These are phyloP conservation scores for Lachnellula arida DNA, from an alignment of 2,329 filamentous ascomycete genomes.

Conservation along the genomic window DNA sequence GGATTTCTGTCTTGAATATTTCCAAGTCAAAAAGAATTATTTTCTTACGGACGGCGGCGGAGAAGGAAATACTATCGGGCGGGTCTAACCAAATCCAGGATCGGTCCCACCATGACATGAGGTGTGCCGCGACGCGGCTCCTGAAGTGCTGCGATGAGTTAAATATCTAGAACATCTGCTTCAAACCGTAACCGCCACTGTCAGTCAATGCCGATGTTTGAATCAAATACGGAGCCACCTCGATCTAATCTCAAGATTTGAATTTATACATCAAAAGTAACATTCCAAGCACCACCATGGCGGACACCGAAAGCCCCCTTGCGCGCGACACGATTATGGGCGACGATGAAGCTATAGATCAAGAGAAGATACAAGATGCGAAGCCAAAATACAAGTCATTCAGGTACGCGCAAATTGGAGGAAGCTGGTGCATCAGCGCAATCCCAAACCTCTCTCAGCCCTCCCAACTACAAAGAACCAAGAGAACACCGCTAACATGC, in stretches of 20 bases:
- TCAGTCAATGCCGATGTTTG: too few relatives aligned
- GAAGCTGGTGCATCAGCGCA: neutral
- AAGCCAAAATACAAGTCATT: constrained; percentile 35
- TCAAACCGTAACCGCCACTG: too few relatives aligned
- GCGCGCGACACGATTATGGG: constrained; percentile 13
- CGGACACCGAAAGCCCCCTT: constrained; percentile 2
- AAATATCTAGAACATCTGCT: too few relatives aligned
- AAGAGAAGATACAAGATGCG: constrained; percentile 19
- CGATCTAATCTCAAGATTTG: neutral
- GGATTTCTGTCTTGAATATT: neutral
- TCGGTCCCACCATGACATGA: neutral
- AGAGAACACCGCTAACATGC: constrained; percentile 40
- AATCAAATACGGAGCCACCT: too few relatives aligned
- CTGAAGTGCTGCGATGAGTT: neutral
- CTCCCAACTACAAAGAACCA: constrained; percentile 33
- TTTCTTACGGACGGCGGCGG: neutral
- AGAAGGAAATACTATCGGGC: neutral
- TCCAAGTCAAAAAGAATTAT: neutral
- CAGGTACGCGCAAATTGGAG: constrained; percentile 28
- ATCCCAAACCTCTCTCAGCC: neutral
- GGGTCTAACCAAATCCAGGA: neutral
- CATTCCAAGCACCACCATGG: neutral
- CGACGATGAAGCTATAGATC: constrained; percentile 8
- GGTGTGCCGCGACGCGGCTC: neutral
- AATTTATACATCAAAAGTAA: neutral